Conservation (phyloP, 306 rosid species). For the Fagus sylvatica region DNA sequence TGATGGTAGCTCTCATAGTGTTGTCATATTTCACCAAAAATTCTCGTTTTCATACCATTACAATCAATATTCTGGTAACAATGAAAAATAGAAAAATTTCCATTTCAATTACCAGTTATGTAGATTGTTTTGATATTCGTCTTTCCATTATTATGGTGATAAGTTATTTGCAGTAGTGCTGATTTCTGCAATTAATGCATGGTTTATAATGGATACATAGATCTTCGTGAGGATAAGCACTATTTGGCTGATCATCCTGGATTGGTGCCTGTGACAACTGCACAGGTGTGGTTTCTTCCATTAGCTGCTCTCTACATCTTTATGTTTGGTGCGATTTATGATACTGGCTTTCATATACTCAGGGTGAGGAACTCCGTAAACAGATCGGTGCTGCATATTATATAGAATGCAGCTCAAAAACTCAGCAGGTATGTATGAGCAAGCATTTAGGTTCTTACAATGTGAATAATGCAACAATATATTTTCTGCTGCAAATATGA, state of each 20-base stretch:
- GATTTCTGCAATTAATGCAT: conserved; percentile 22
- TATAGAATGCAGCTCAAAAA: conserved; percentile 93
- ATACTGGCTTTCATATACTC: conserved; percentile 25
- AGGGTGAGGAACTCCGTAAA: conserved; percentile 95
- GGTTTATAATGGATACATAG: conserved; percentile 40
- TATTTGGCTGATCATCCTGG: conserved; percentile 92
- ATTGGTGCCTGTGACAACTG: conserved; percentile 74
- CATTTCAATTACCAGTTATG: not conserved
- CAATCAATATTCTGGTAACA: conserved; percentile 3
- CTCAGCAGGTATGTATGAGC: conserved; percentile 72
- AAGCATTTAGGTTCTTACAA: conserved; percentile 17
- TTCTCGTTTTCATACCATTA: not conserved
- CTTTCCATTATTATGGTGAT: conserved; percentile 2
- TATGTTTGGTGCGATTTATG: conserved; percentile 8
- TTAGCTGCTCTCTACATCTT: conserved; percentile 16
- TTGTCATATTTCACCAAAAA: not conserved
- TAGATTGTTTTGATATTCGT: conserved; percentile 13
- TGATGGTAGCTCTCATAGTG: conserved; percentile 11
- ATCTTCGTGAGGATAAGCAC: conserved; percentile 88
- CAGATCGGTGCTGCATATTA: conserved; percentile 80
- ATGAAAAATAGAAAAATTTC: not conserved
- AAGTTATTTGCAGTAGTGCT: conserved; percentile 14
- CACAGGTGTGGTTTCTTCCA: conserved; percentile 57
- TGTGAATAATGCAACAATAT: not conserved
- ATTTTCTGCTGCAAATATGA: not conserved